Conservation (phyloP, 2,329 filamentous ascomycete genomes). For the Lachnellula subtilissima region DNA sequence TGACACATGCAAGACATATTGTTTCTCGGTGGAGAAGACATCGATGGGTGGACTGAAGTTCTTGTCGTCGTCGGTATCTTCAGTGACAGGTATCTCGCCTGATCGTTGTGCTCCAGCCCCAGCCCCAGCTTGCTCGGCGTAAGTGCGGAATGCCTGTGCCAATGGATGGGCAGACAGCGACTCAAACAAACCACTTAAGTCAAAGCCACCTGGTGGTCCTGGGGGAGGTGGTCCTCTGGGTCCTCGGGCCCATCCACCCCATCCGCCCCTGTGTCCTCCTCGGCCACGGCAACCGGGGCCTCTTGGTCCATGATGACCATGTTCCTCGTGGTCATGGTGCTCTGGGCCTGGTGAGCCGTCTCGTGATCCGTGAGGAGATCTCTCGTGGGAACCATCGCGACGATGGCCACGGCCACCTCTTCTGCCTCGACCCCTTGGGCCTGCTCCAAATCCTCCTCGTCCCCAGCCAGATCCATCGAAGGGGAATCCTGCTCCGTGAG, state of each 20-base stretch:
- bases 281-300: slow-evolving; percentile 5
- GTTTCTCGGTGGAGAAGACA: slow-evolving; percentile 62
- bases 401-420: slow-evolving; percentile 15
- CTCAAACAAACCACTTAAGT: slow-evolving; percentile 25
- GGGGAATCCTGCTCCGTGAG: slow-evolving; percentile 16
- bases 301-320: slow-evolving; percentile 6
- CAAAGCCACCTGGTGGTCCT: slow-evolving; percentile 23
- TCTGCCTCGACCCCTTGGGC: slow-evolving; percentile 16
- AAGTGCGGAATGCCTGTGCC: slow-evolving; percentile 27
- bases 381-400: slow-evolving; percentile 8
- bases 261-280: slow-evolving; percentile 10
- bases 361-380: slow-evolving; percentile 3
- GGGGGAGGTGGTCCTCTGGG: slow-evolving; percentile 20
- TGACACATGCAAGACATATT: slow-evolving; percentile 66
- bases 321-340: slow-evolving; percentile 7
- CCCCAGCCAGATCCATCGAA: slow-evolving; percentile 15
- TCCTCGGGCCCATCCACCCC: slow-evolving; percentile 13
- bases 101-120: slow-evolving; percentile 18
- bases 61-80: slow-evolving; percentile 29
- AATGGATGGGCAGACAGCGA: slow-evolving; percentile 25
- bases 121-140: slow-evolving; percentile 18
- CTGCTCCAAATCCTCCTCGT: slow-evolving; percentile 20
- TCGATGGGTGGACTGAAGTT: slow-evolving; percentile 65
- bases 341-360: slow-evolving; percentile 8
- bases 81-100: slow-evolving; percentile 19